Conservation (phyloP, 1,139 yeast species). For the Hyphopichia fennica region DNA sequence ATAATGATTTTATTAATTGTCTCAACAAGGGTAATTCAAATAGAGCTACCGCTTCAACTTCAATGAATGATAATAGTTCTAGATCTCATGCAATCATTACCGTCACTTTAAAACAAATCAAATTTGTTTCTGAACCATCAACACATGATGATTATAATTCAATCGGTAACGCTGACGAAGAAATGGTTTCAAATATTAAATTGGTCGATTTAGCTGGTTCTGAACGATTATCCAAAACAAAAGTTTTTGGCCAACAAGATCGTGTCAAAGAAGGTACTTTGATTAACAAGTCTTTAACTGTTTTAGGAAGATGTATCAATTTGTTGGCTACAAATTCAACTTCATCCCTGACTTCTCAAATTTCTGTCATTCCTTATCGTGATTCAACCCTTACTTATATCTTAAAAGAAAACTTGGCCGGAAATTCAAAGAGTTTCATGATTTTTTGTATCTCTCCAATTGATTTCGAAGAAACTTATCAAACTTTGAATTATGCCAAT, state of each 20-base stretch:
- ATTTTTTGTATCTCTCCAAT: constrained; percentile 75
- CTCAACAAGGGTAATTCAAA: constrained; percentile 48
- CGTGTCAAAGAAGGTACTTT: constrained; percentile 72
- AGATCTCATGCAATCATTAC: constrained; percentile 81
- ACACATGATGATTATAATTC: constrained; percentile 15
- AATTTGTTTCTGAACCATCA: constrained; percentile 24
- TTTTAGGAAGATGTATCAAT: constrained; percentile 73
- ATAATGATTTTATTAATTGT: constrained; percentile 43
- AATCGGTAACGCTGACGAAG: constrained; percentile 54
- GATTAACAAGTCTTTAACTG: constrained; percentile 73
- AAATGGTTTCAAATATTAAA: constrained; percentile 57
- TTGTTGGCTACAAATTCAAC: constrained; percentile 40
- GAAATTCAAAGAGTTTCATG: constrained; percentile 76
- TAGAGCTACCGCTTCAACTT: constrained; percentile 68
- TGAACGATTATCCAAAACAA: constrained; percentile 65
- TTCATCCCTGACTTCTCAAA: constrained; percentile 8
- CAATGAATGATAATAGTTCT: constrained; percentile 67
- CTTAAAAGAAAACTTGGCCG: constrained; percentile 69
- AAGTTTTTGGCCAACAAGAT: constrained; percentile 57
- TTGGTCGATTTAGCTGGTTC: constrained; percentile 84
- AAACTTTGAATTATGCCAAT: constrained; percentile 73
- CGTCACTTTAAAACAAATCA: constrained; percentile 57
- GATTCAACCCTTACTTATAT: constrained; percentile 75
- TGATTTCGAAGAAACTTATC: constrained; percentile 71
- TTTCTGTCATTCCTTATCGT: constrained; percentile 58